Evolutionary conservation across 768 basidiomycete genomes (phyloP).

Genomic region (Pleurotus sapidus): DNA sequence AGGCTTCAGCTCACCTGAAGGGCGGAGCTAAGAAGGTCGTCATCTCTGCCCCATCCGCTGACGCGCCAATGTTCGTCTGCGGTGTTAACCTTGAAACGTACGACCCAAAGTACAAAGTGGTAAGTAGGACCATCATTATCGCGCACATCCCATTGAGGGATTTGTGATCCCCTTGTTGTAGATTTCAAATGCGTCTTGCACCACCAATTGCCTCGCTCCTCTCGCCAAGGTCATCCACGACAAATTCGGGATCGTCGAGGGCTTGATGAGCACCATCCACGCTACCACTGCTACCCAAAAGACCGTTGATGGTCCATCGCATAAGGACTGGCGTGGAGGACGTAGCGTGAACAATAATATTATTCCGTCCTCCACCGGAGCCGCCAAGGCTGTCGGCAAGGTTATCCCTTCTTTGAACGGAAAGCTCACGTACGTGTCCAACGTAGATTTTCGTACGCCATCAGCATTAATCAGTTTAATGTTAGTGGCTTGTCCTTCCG

Average conservation of each 20-base stretch:
- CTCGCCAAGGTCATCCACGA: slow-evolving; percentile 98
- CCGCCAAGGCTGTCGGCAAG: slow-evolving; percentile 99
- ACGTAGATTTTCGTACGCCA: no score
- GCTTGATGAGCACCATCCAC: slow-evolving; percentile 98
- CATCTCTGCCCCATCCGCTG: slow-evolving; percentile 96
- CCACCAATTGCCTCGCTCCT: slow-evolving; percentile 98
- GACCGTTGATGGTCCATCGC: slow-evolving; percentile 91
- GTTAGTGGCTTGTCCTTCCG: slow-evolving; percentile 91
- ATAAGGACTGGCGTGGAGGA: slow-evolving; percentile 97
- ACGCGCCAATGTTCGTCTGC: slow-evolving; percentile 92
- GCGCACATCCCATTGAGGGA: no score
- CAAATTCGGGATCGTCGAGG: slow-evolving; percentile 95
- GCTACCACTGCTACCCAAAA: slow-evolving; percentile 95
- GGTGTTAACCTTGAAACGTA: slow-evolving; percentile 96
- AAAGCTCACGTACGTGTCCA: slow-evolving; percentile 81
- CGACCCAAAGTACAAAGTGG: slow-evolving; percentile 84
- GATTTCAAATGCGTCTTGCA: slow-evolving; percentile 99
- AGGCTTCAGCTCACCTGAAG: slow-evolving; percentile 92
- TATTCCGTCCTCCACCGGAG: slow-evolving; percentile 98
- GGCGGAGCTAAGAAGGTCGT: slow-evolving; percentile 99
- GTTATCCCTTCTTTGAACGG: slow-evolving; percentile 96
- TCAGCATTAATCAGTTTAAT: neutral
- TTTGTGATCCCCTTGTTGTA: slow-evolving; percentile 17
- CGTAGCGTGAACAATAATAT: slow-evolving; percentile 97
- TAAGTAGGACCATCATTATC: slow-evolving; percentile 31